Conservation (phyloP, 2,329 filamentous ascomycete species). For the Aspergillus luchuensis region DNA sequence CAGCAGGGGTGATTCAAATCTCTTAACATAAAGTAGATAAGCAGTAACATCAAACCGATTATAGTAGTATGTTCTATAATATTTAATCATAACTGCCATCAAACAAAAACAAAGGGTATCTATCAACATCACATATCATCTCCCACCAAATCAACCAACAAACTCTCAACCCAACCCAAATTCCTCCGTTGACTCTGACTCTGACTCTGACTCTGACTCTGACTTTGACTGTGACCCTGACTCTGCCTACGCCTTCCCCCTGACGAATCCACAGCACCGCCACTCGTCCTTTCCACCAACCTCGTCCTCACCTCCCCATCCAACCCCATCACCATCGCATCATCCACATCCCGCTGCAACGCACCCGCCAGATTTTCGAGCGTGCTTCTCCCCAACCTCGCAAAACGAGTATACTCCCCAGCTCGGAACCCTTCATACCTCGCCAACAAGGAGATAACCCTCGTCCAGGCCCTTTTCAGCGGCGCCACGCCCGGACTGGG, state of each 20-base stretch:
- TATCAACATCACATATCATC: not conserved
- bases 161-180: constrained; percentile 18
- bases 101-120: not conserved
- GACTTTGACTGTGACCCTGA: not conserved
- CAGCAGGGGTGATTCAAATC: no score
- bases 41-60: no score
- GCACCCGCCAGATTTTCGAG: not conserved
- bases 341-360: not conserved
- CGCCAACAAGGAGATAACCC: constrained; percentile 3
- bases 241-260: not conserved
- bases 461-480: constrained; percentile 4
- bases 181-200: not conserved
- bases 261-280: not conserved
- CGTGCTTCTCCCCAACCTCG: constrained; percentile 9
- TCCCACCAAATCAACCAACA: constrained; percentile 14
- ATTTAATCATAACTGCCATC: not conserved
- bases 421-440: not conserved
- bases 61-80: no score
- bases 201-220: not conserved
- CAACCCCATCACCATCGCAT: not conserved
- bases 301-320: not conserved
- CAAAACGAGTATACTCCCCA: not conserved
- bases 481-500: not conserved
- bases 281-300: not conserved
- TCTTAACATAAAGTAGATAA: no score